Percentiles rank a stretch among this genome's conserved stretches.
Evolutionary conservation across 345 rosid genomes (phyloP).

Genomic region (Ailanthus altissimus): DNA sequence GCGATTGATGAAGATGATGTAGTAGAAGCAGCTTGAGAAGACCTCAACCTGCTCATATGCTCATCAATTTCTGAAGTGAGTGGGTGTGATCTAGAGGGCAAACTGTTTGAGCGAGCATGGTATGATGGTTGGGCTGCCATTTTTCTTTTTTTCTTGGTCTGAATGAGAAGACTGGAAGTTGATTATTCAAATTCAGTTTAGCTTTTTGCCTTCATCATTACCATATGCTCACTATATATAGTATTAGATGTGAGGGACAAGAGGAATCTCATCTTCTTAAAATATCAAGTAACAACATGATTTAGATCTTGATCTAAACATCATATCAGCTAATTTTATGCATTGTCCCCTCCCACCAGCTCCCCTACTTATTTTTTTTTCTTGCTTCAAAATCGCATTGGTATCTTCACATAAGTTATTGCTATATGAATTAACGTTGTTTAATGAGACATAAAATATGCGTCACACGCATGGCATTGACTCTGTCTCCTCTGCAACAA

Average conservation of each 20-base stretch:
- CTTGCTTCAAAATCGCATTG: too few relatives aligned
- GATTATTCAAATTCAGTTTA: background rate
- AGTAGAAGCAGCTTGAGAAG: conserved; percentile 12
- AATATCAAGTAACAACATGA: background rate
- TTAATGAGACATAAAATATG: background rate
- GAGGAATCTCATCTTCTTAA: conserved; percentile 14
- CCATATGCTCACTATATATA: conserved; percentile 3
- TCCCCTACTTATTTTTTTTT: background rate
- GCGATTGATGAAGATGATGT: background rate
- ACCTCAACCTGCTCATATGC: conserved; percentile 26
- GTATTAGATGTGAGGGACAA: background rate
- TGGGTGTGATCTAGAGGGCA: conserved; percentile 48
- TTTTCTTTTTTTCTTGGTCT: conserved; percentile 26
- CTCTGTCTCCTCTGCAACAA: background rate
- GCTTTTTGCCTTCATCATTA: background rate
- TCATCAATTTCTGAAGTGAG: conserved; percentile 37
- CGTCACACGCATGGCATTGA: background rate
- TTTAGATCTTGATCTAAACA: background rate
- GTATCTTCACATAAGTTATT: background rate
- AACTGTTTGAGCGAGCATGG: conserved; percentile 53
- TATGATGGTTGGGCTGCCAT: conserved; percentile 17
- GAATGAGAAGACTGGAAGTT: background rate
- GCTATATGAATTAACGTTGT: background rate
- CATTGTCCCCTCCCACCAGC: background rate
- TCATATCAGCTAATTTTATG: background rate